Evolutionary conservation across 2,329 filamentous ascomycete species (phyloP), one percentile per base, ranked within the genome.

Genomic region (Dactylonectria estremocensis): DNA sequence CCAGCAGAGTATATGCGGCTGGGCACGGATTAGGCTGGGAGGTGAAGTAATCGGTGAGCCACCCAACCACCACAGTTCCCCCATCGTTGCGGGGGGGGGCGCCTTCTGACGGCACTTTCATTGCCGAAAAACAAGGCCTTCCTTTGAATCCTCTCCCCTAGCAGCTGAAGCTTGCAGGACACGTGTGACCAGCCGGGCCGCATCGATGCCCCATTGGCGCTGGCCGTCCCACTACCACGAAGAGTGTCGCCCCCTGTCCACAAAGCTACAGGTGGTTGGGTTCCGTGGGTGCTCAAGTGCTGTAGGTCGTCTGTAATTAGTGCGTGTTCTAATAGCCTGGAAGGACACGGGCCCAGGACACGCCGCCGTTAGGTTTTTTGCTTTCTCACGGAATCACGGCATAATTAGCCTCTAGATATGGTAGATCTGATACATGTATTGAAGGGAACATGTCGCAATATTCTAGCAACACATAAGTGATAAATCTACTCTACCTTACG

Each of bases 101-200:
- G 49, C 63, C 57, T 61, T 61, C 35, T 22, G n/a, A 58, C 64
- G 64, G 64, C 58, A 66, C 64, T 66, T 57, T 53, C 52, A 61
- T 61, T 61, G 64, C 58, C 64, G 64, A 61, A 11, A 18, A 35
- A 20, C 28, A 35, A n/a, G 50, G 24, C 24, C 24, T 28, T 28
- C 24, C 24, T 28, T 28, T n/a, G n/a, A n/a, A n/a, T n/a, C n/a
- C n/a, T n/a, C n/a, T 28, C 50, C 28, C 50, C 28, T 52, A 28
- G n/a, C 50, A 53, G 50, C 28, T 53, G 50, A 35, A 35, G 31
- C 50, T 53, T 53, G 50, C 31, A 53, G 50, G 50, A 53, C 50
- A 53, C 50, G 50, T 53, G 50, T 53, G 50, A 20, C n/a, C 28
- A 35, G 28, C 18, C 28, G 28, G 28, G 24, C 24, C 11, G n/a